These are phyloP conservation scores for Trypanosoma boissoni DNA, from an alignment of 208 protist species.

Conservation along the genomic window DNA sequence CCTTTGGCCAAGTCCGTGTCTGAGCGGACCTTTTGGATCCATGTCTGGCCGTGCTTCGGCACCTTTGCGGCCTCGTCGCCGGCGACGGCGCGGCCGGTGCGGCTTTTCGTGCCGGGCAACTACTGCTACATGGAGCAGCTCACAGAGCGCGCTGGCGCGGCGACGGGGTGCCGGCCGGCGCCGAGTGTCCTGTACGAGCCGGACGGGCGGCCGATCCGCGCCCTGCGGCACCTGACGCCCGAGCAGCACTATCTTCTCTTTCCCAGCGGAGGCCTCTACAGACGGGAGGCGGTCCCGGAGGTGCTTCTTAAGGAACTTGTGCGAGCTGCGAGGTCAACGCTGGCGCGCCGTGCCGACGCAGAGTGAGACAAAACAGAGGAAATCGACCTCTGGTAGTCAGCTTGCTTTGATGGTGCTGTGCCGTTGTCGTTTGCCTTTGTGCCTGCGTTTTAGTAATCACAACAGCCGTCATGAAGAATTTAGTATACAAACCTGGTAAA, in stretches of 20 bases:
- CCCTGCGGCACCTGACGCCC: slow-evolving; percentile 29
- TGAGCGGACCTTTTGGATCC: slow-evolving; percentile 41
- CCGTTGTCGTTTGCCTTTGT: too few relatives aligned
- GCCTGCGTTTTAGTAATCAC: too few relatives aligned
- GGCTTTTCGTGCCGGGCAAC: slow-evolving; percentile 28
- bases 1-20: neutral
- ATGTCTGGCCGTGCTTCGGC: slow-evolving; percentile 62
- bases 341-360: slow-evolving; percentile 4
- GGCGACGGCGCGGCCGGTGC: slow-evolving; percentile 17
- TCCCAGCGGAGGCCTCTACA: slow-evolving; percentile 45
- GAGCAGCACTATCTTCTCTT: slow-evolving; percentile 58
- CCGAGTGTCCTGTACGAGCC: slow-evolving; percentile 44
- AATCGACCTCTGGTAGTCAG: too few relatives aligned
- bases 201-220: slow-evolving; percentile 29
- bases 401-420: too few relatives aligned
- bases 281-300: slow-evolving; percentile 32
- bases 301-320: slow-evolving; percentile 41
- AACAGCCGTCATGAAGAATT: too few relatives aligned
- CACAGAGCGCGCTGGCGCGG: slow-evolving; percentile 32
- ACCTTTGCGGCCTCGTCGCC: slow-evolving; percentile 13
- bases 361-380: neutral
- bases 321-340: slow-evolving; percentile 14
- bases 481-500: too few relatives aligned
- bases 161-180: slow-evolving; percentile 44
- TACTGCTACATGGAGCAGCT: slow-evolving; percentile 54